phyloP scores from a whole-genome alignment of 116 monocot genomes.

The Dioscorea cayenensis region DNA sequence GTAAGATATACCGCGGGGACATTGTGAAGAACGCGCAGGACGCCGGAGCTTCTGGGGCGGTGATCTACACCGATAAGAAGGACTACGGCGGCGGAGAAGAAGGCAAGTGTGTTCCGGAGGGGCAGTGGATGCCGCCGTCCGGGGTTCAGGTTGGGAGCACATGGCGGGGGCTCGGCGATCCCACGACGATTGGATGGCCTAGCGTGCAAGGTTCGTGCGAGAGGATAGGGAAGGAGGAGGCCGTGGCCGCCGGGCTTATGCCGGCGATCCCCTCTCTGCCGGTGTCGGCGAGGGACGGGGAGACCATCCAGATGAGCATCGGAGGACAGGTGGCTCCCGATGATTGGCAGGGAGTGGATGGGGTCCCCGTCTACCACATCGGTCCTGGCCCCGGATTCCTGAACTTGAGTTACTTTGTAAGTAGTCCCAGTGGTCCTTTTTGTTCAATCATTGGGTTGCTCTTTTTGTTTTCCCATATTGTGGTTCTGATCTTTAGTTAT shows the following conservation, averaged over 20 bases:
- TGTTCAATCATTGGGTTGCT: not conserved
- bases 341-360: conserved; percentile 57
- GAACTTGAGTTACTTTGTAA: conserved; percentile 60
- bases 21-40: conserved; percentile 63
- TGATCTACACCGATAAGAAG: conserved; percentile 51
- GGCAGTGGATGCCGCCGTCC: conserved; percentile 54
- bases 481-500: too few relatives aligned
- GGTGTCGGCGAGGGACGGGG: conserved; percentile 61
- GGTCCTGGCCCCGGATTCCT: conserved; percentile 64
- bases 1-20: conserved; percentile 76
- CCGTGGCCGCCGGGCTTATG: conserved; percentile 29
- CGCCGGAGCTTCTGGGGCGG: conserved; percentile 52
- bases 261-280: conserved; percentile 76
- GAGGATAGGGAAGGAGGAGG: conserved; percentile 38
- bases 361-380: conserved; percentile 29
- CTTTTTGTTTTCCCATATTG: too few relatives aligned
- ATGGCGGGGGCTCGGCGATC: conserved; percentile 54
- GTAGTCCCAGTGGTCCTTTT: conserved; percentile 8
- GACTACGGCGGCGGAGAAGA: conserved; percentile 38
- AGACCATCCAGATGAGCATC: conserved; percentile 35
- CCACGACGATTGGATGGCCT: conserved; percentile 79
- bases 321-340: conserved; percentile 50
- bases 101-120: conserved; percentile 42
- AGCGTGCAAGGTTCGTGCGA: conserved; percentile 41
- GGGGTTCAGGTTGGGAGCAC: conserved; percentile 72